Evolutionary conservation across 352 stramenopile genomes (phyloP).

Genomic region (Thalassiosira sp.): DNA sequence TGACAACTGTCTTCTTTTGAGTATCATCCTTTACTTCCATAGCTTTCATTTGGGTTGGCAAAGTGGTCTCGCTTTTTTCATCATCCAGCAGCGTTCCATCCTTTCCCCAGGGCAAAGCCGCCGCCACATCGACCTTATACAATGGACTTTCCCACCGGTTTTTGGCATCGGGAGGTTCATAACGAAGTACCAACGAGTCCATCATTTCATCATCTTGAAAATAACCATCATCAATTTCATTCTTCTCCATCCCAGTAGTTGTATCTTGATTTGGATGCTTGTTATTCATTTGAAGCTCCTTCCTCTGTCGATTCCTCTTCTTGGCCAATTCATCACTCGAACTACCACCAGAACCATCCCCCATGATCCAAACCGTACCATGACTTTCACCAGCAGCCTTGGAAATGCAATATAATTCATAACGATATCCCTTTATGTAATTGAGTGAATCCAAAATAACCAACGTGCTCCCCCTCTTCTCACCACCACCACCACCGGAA

Average conservation of each 20-base stretch:
- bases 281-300: constrained; percentile 9
- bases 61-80: background rate
- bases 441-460: constrained; percentile 92
- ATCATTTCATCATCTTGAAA: constrained; percentile 78
- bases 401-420: constrained; percentile 93
- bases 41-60: constrained; percentile 5
- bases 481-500: background rate
- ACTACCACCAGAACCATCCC: constrained; percentile 12
- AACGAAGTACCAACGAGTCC: constrained; percentile 86
- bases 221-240: constrained; percentile 24
- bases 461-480: too few species aligned
- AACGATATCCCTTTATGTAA: constrained; percentile 94
- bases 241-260: constrained; percentile 4
- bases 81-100: constrained; percentile 25
- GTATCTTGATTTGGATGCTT: background rate
- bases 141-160: constrained; percentile 93
- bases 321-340: constrained; percentile 41
- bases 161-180: constrained; percentile 89
- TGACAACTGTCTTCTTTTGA: too few species aligned
- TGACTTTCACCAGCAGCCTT: constrained; percentile 89
- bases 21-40: constrained; percentile 8
- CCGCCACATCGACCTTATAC: constrained; percentile 65
- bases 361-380: constrained; percentile 85
- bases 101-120: constrained; percentile 34
- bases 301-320: constrained; percentile 59